phyloP scores from a whole-genome alignment of 176 grass and related monocot genomes.

The Eleusine indica region DNA sequence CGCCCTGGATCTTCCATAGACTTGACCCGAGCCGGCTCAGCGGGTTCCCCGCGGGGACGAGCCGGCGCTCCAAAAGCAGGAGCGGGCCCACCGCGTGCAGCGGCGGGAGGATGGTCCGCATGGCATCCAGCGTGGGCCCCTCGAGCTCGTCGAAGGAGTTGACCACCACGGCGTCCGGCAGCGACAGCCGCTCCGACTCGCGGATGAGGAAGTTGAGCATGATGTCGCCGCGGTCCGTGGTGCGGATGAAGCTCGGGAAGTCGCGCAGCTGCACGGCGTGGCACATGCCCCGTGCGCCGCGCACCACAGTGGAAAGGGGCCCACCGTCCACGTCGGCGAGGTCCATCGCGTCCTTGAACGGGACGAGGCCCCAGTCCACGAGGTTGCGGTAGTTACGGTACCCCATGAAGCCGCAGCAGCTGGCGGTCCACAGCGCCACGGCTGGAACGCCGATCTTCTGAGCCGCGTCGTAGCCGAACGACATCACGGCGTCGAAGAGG shows the following conservation, averaged over 20 bases:
- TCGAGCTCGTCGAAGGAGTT: constrained; percentile 47
- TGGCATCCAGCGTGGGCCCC: constrained; percentile 36
- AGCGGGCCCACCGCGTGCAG: constrained; percentile 59
- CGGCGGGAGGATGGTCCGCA: constrained; percentile 32
- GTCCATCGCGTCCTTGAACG: constrained; percentile 43
- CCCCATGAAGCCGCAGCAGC: constrained; percentile 61
- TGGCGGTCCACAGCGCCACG: constrained; percentile 56
- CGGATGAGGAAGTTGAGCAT: constrained; percentile 50
- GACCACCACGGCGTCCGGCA: constrained; percentile 24
- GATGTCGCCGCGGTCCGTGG: constrained; percentile 48
- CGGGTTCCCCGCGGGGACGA: background rate
- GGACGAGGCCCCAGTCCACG: constrained; percentile 45
- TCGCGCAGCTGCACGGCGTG: constrained; percentile 51
- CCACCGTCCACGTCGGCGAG: constrained; percentile 39
- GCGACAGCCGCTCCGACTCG: constrained; percentile 39
- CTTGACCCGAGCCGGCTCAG: constrained; percentile 32
- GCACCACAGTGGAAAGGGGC: constrained; percentile 44
- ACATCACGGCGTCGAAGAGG: constrained; percentile 51
- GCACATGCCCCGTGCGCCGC: constrained; percentile 57
- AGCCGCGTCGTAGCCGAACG: constrained; percentile 48
- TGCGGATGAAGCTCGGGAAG: constrained; percentile 68
- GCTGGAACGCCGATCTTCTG: constrained; percentile 48
- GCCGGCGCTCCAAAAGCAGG: constrained; percentile 17
- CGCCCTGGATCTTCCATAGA: constrained; percentile 64
- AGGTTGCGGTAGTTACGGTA: constrained; percentile 54